Evolutionary conservation across 2,329 filamentous ascomycete species (phyloP).

Genomic region (Fusarium nygamai): DNA sequence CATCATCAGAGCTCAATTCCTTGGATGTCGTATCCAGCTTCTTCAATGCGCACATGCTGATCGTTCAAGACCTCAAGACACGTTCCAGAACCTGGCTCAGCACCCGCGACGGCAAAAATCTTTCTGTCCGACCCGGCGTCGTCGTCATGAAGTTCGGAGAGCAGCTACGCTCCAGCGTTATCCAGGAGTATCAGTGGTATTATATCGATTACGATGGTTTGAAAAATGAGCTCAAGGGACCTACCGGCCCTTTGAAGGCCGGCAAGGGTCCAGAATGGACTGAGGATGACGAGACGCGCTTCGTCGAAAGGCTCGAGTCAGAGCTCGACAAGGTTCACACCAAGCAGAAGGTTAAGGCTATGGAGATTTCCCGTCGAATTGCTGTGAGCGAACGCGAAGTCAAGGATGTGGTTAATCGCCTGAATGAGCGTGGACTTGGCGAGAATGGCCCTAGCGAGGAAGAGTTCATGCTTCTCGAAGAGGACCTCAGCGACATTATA

Average conservation of each 20-base stretch:
- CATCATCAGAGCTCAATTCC: slow-evolving; percentile 13
- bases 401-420: slow-evolving; percentile 80
- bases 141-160: slow-evolving; percentile 89
- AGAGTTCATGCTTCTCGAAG: slow-evolving; percentile 92
- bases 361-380: slow-evolving; percentile 93
- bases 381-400: slow-evolving; percentile 90
- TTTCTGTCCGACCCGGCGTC: slow-evolving; percentile 58
- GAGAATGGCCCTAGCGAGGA: slow-evolving; percentile 79
- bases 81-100: slow-evolving; percentile 55
- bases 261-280: slow-evolving; percentile 73
- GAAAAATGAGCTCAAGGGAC: slow-evolving; percentile 84
- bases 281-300: slow-evolving; percentile 89
- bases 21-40: slow-evolving; percentile 20
- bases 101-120: slow-evolving; percentile 40
- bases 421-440: slow-evolving; percentile 69
- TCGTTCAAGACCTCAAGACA: slow-evolving; percentile 61
- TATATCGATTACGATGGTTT: slow-evolving; percentile 98
- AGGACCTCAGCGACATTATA: slow-evolving; percentile 96
- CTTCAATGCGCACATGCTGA: slow-evolving; percentile 57
- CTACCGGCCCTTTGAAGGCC: slow-evolving; percentile 62
- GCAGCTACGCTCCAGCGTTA: slow-evolving; percentile 93
- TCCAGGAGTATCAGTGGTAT: slow-evolving; percentile 97
- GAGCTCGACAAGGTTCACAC: slow-evolving; percentile 98
- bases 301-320: slow-evolving; percentile 85
- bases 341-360: slow-evolving; percentile 96